phyloP scores from a whole-genome alignment of 495 filamentous ascomycete genomes.

The Gamarada debralockiae region DNA sequence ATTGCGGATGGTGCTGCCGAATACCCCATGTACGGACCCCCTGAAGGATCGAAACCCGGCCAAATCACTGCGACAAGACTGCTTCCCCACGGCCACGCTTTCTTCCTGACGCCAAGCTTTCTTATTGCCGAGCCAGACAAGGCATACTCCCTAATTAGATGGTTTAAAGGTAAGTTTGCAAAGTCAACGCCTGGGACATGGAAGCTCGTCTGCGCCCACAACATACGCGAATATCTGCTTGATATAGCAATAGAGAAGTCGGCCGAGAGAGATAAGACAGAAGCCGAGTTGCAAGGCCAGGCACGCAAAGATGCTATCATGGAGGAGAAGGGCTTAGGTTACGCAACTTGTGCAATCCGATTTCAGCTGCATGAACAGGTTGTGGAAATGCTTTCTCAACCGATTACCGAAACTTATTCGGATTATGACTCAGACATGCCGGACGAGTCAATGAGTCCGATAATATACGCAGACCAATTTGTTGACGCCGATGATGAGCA shows the following conservation, averaged over 20 bases:
- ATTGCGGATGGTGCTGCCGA: constrained; percentile 8
- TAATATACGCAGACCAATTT: constrained; percentile 35
- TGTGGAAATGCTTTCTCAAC: constrained; percentile 11
- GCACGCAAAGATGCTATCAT: constrained; percentile 18
- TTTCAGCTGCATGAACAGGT: constrained; percentile 22
- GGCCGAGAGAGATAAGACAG: constrained; percentile 26
- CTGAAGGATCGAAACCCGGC: constrained; percentile 2
- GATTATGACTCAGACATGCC: neutral
- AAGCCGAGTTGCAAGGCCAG: constrained; percentile 2
- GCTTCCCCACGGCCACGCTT: constrained; percentile 53
- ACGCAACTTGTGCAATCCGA: constrained; percentile 24
- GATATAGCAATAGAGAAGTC: constrained; percentile 37
- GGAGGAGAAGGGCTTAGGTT: constrained; percentile 24
- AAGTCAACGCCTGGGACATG: constrained; percentile 32
- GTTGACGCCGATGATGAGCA: constrained; percentile 51
- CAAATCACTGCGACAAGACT: constrained; percentile 34
- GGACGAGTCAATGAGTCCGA: constrained; percentile 33
- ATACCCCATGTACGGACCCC: constrained; percentile 6
- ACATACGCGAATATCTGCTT: constrained; percentile 30
- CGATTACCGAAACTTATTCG: neutral
- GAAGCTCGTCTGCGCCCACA: constrained; percentile 32
- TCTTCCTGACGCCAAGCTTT: constrained; percentile 63
- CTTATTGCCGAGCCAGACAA: constrained; percentile 46
- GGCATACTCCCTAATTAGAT: constrained; percentile 49
- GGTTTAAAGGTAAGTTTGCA: constrained; percentile 40